These are phyloP conservation scores for Populus euphratica DNA, from an alignment of 345 rosid species.

Conservation along the genomic window DNA sequence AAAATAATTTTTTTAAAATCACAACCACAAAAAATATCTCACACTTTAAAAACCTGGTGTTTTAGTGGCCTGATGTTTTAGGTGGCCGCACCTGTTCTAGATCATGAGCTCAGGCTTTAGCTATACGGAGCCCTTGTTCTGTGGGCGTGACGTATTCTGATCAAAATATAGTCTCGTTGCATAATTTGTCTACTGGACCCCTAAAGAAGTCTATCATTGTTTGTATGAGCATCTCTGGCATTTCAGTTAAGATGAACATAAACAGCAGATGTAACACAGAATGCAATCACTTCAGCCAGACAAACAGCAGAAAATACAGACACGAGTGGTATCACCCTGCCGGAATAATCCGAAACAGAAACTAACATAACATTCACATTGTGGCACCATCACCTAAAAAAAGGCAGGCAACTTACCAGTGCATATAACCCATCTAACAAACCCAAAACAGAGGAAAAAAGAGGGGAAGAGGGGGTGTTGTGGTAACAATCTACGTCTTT, in stretches of 20 bases:
- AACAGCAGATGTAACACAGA: background rate
- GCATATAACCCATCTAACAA: background rate
- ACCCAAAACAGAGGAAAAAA: background rate
- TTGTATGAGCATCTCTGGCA: background rate
- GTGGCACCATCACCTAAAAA: background rate
- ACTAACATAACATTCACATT: background rate
- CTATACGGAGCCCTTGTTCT: background rate
- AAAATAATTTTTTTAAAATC: no score
- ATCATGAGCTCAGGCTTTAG: no score
- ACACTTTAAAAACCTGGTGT: no score
- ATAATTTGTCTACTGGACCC: background rate
- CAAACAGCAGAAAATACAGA: background rate
- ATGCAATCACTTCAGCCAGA: background rate
- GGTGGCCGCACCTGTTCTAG: background rate
- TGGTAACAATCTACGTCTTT: background rate
- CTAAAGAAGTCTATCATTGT: background rate
- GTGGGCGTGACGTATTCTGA: no score
- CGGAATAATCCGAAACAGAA: background rate
- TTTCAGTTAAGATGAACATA: background rate
- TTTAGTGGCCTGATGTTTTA: no score
- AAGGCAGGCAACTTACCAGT: background rate
- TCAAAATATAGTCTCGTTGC: no score
- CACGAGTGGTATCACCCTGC: background rate
- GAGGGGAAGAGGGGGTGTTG: background rate
- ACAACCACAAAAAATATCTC: no score